Base-by-base conservation (phyloP, 2,329 filamentous ascomycete species). In the Aspergillus japonicus region DNA sequence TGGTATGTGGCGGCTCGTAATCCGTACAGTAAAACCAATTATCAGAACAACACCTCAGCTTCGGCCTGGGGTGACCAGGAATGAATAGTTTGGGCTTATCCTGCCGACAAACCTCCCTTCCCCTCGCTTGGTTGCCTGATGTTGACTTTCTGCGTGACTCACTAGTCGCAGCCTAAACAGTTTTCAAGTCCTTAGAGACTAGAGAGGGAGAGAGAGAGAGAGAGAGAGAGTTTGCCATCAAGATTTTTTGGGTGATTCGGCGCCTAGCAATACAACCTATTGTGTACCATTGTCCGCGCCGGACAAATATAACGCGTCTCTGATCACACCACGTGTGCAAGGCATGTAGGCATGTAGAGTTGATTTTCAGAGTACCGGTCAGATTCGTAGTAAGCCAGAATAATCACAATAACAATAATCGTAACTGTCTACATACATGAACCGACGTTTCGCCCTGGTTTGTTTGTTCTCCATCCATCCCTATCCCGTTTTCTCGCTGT, bases 261-360 rank as follows among this genome's bases (percentile, higher is more conserved):
- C 47, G 54, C 53, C 39, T 56, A 63, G 10, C 21, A 39, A 53
- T 44, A 44, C 39, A 44, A 44, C 39, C 16, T 44, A 8, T 35
- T 35, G 39, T 44, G 51, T 44, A 39, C 50, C 39, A 44, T 29
- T n/a, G 42, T 33, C 53, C 12, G 26, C 21, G 47, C 47, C 42
- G 47, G 47, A 47, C 61, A 61, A 59, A 59, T 61, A 54, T 31
- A 47, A 39, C 53, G 54, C 50, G 50, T 55, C 47, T 63, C 47
- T 53, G 39, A 63, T 51, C 56, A 58, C 39, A 58, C 60, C 60
- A 62, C 55, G 57, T 60, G 56, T 61, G 56, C 58, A 62, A 35
- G 50, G 19, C 39, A 51, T 47, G 35, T 49, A 35, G 50, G 19
- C 39, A 51, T 47, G 35, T 49, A 52, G 24, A 53, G 35, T 49